A percentile compares a stretch with the other conserved stretches of the same genome.
Evolutionary conservation across 129 eudicot species (phyloP).

Genomic region (Lactuca saligna): DNA sequence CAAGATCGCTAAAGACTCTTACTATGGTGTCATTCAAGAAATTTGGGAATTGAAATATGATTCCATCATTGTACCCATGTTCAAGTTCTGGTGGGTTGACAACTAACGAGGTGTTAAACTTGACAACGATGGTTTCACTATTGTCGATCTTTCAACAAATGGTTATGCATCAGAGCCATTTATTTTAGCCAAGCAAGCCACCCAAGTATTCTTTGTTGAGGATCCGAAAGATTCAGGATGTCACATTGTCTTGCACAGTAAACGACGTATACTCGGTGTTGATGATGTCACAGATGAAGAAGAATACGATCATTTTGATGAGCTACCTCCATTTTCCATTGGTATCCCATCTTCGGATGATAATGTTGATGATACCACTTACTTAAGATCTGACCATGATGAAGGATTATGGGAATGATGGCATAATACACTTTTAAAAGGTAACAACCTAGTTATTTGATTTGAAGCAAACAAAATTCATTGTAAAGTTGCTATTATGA

Average conservation of each 20-base stretch:
- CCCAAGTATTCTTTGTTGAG: not conserved
- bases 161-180: not conserved
- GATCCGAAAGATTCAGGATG: not conserved
- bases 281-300: constrained; percentile 2
- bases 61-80: not conserved
- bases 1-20: not conserved
- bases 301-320: constrained; percentile 4
- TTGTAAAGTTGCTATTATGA: too few species aligned
- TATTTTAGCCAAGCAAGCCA: not conserved
- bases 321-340: constrained; percentile 6
- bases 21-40: constrained; percentile 17
- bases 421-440: too few species aligned
- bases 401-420: too few species aligned
- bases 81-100: constrained; percentile 1
- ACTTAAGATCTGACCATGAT: not conserved
- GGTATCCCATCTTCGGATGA: not conserved
- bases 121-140: not conserved
- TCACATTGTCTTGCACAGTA: not conserved
- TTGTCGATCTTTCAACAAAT: not conserved
- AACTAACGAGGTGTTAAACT: not conserved
- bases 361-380: not conserved
- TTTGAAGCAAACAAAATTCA: too few species aligned
- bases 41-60: not conserved
- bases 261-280: constrained; percentile 1
- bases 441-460: too few species aligned